These are phyloP conservation scores for Linum usitatissimum DNA, from an alignment of 345 rosid genomes.

Conservation along the genomic window DNA sequence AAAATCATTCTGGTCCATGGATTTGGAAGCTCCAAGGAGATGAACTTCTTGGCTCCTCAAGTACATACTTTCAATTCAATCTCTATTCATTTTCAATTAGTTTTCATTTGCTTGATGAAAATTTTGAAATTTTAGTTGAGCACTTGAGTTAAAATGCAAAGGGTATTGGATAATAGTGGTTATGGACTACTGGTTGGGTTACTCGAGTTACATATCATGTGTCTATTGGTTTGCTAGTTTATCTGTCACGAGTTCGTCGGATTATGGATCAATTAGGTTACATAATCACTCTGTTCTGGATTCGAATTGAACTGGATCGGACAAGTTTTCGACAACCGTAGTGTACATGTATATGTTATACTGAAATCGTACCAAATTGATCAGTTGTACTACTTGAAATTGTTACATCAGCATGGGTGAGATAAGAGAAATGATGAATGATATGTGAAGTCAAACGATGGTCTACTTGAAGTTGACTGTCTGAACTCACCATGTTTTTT, in stretches of 20 bases:
- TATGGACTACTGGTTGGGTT: background rate
- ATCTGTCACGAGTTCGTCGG: too few relatives aligned
- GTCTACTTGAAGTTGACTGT: background rate
- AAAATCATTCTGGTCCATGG: slow-evolving; percentile 74
- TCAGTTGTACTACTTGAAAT: background rate
- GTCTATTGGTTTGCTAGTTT: too few relatives aligned
- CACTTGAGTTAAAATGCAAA: too few relatives aligned
- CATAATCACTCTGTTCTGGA: too few relatives aligned
- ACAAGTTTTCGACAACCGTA: too few relatives aligned
- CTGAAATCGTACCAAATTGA: too few relatives aligned
- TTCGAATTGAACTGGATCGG: too few relatives aligned
- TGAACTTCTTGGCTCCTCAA: slow-evolving; percentile 65
- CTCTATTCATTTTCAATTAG: background rate
- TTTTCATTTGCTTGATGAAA: background rate
- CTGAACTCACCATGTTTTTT: slow-evolving; percentile 19
- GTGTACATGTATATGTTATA: too few relatives aligned
- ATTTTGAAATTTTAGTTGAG: background rate
- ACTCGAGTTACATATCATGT: too few relatives aligned
- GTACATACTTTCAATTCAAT: slow-evolving; percentile 24
- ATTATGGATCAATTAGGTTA: too few relatives aligned
- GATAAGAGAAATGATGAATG: background rate
- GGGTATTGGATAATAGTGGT: background rate
- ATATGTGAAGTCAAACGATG: background rate
- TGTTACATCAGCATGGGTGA: background rate
- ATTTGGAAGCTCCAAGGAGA: slow-evolving; percentile 91